Evolutionary conservation across 2,329 filamentous ascomycete genomes (phyloP).

Genomic region (Aotearoamyces nothofagi): DNA sequence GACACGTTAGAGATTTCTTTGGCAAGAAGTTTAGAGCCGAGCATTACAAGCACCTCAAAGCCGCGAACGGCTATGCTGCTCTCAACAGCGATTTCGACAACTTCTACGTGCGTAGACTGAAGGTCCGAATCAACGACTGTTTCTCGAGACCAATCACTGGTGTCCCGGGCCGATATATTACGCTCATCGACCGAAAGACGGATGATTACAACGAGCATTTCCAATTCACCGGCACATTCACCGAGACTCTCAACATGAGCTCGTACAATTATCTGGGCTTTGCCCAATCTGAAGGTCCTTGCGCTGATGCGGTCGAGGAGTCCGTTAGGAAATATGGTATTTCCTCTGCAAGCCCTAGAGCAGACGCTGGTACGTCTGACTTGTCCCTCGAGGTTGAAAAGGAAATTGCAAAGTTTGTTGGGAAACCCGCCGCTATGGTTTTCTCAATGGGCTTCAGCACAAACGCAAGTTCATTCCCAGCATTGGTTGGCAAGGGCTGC

Average conservation of each 20-base stretch:
- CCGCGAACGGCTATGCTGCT: conserved; percentile 80
- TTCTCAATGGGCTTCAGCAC: conserved; percentile 99
- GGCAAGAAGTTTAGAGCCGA: conserved; percentile 87
- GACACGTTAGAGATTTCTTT: conserved; percentile 93
- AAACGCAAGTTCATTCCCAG: conserved; percentile 85
- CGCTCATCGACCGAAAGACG: conserved; percentile 77
- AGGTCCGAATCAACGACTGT: conserved; percentile 91
- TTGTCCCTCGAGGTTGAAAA: conserved; percentile 80
- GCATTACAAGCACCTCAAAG: conserved; percentile 66
- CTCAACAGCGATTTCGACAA: conserved; percentile 98
- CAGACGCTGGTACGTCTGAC: conserved; percentile 76
- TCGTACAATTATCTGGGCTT: conserved; percentile 99
- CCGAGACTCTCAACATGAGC: conserved; percentile 95
- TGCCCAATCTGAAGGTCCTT: conserved; percentile 91
- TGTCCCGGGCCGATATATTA: conserved; percentile 88
- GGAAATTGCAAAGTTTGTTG: conserved; percentile 78
- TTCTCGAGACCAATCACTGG: conserved; percentile 87
- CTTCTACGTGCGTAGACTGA: conserved; percentile 87
- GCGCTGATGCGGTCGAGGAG: conserved; percentile 84
- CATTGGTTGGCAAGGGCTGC: conserved; percentile 81
- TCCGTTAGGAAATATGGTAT: conserved; percentile 75
- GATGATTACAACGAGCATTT: conserved; percentile 87
- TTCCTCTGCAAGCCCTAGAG: conserved; percentile 64
- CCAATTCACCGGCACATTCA: conserved; percentile 75
- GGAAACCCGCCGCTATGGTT: conserved; percentile 87